phyloP scores from a whole-genome alignment of 768 basidiomycete species.

The Serendipita vermifera region DNA sequence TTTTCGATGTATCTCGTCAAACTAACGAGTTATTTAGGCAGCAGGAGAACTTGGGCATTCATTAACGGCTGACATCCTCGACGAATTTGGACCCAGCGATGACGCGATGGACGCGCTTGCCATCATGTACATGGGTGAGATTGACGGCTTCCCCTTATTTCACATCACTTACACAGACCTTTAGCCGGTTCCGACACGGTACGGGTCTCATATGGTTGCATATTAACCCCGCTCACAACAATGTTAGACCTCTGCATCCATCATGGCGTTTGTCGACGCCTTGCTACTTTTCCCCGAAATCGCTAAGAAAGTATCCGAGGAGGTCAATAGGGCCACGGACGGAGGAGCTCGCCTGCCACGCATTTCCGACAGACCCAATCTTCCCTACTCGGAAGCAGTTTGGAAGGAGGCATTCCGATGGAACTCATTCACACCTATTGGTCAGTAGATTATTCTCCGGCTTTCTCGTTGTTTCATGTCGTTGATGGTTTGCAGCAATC shows the following conservation, averaged over 20 bases:
- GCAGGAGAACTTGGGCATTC: not conserved
- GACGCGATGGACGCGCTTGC: not conserved
- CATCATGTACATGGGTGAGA: not conserved
- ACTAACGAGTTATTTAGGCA: not conserved
- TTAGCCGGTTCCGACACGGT: not conserved
- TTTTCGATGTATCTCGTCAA: not conserved
- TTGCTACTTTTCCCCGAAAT: constrained; percentile 21
- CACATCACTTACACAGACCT: not conserved
- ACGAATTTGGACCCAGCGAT: not conserved
- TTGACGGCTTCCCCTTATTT: not conserved
- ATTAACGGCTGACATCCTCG: not conserved
- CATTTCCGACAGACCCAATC: constrained; percentile 22
- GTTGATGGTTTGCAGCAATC: not conserved
- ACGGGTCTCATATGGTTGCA: not conserved
- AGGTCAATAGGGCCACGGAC: constrained; percentile 27
- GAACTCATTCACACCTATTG: constrained; percentile 18
- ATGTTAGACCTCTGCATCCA: constrained; percentile 14
- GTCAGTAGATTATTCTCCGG: constrained; percentile 2
- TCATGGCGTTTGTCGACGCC: constrained; percentile 15
- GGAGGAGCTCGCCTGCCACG: constrained; percentile 25
- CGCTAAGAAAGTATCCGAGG: constrained; percentile 23
- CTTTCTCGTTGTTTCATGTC: not conserved
- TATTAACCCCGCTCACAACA: not conserved
- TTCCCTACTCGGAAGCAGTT: constrained; percentile 30
- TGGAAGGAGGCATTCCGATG: constrained; percentile 26